Evolutionary conservation across 2,329 filamentous ascomycete genomes (phyloP), one percentile per base, ranked within the genome.

Genomic region (Paecilomyces sp.): DNA sequence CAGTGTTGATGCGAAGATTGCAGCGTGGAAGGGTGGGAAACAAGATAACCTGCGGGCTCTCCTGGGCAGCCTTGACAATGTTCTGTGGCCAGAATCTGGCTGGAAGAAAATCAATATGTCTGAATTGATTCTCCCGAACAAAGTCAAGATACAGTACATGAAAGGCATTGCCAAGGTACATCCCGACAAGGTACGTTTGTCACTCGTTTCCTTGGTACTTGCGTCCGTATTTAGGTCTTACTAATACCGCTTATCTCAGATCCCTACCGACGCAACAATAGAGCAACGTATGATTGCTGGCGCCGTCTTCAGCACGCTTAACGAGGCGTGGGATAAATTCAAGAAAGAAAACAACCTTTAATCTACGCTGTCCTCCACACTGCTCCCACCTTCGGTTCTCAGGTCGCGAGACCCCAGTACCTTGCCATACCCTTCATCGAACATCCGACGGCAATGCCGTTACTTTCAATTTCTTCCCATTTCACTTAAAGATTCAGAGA

Each of bases 91-190:
- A 64, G 88, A 88, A 51, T 91, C 91, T 63, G 92, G 91, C 3
- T 99, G 94, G 94, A 97, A 96, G 80, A 96, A 95, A 80, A 88
- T 97, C 59, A 92, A 91, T 33, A 86, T 99, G 85, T 88, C 92
- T 64, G 94, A 99, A 78, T 76, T 99, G 66, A 89, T 99, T 57
- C 84, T 96, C 83, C 87, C 92, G 34, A 92, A 90, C 66, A 96
- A 93, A 81, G 94, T 97, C 74, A 99, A 99, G 84, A 88, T 99
- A 64, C 82, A 90, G 61, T 99, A 99, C 73, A 97, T 99, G 94
- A 97, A 96, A 84, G 94, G 93, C 5, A 97, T 99, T 82, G 91
- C 88, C 11, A 97, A 97, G 82, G 94, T 94, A 67, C 94, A 99
- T 82, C 94, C 94, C 62, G 94, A 99, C 75, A 99, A 99, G 88